Evolutionary conservation across 2,329 filamentous ascomycete species (phyloP).

Genomic region (Leptographium lundbergii): DNA sequence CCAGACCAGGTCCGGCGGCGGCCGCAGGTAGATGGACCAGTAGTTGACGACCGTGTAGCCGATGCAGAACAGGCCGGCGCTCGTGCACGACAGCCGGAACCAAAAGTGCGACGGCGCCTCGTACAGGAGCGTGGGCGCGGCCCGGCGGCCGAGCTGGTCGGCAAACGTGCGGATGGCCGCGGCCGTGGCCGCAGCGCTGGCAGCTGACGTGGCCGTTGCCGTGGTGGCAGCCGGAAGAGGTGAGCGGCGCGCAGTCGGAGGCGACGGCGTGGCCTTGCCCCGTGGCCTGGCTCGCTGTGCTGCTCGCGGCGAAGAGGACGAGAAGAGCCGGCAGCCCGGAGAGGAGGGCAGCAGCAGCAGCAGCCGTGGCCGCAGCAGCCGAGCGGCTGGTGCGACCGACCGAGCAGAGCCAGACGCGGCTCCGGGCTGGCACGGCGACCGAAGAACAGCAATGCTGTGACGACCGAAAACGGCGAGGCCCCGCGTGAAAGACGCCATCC

Average conservation of each 20-base stretch:
- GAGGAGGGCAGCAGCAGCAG: not conserved
- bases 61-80: slow-evolving; percentile 40
- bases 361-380: not conserved
- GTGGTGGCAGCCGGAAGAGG: not conserved
- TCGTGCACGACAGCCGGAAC: slow-evolving; percentile 49
- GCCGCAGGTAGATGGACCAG: slow-evolving; percentile 33
- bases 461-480: slow-evolving; percentile 2
- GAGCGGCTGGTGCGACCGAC: not conserved
- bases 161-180: slow-evolving; percentile 25
- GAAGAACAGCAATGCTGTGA: not conserved
- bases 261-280: not conserved
- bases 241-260: not conserved
- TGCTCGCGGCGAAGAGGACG: not conserved
- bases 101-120: slow-evolving; percentile 50
- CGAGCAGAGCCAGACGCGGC: not conserved
- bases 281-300: not conserved
- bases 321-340: not conserved
- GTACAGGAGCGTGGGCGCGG: slow-evolving; percentile 49
- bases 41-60: slow-evolving; percentile 37
- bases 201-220: too few species aligned
- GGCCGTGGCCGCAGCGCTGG: not conserved
- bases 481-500: slow-evolving; percentile 10
- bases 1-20: slow-evolving; percentile 36
- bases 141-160: slow-evolving; percentile 41
- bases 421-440: not conserved